These are phyloP conservation scores for Pyricularia grisea DNA, from an alignment of 2,329 filamentous ascomycete species.

Conservation along the genomic window DNA sequence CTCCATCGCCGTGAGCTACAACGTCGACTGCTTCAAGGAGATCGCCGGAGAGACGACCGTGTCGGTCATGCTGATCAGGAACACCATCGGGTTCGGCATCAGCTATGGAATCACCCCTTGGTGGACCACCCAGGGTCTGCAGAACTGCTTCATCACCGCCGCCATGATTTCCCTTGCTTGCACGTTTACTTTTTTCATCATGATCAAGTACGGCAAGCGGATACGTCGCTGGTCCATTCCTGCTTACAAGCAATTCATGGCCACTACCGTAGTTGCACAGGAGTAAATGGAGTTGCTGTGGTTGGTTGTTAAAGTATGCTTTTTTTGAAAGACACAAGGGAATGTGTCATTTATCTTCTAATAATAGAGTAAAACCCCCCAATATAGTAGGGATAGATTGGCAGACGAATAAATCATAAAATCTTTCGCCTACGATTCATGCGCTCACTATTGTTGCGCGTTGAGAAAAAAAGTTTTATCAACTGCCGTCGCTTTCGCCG, in stretches of 20 bases:
- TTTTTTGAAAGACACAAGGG: neutral
- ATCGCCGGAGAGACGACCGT: slow-evolving; percentile 14
- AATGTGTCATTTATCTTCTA: neutral
- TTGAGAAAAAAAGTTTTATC: no score
- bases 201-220: slow-evolving; percentile 20
- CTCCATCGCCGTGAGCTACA: slow-evolving; percentile 28
- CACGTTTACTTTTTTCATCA: slow-evolving; percentile 17
- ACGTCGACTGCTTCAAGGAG: slow-evolving; percentile 29
- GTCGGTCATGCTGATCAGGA: slow-evolving; percentile 17
- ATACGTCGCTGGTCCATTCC: slow-evolving; percentile 10
- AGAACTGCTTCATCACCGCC: slow-evolving; percentile 22
- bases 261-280: slow-evolving; percentile 4
- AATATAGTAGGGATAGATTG: neutral
- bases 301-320: neutral
- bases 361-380: neutral
- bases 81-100: slow-evolving; percentile 18
- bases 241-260: slow-evolving; percentile 6
- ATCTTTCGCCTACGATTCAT: neutral
- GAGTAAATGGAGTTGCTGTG: neutral
- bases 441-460: no score
- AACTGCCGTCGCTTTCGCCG: no score
- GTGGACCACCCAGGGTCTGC: slow-evolving; percentile 19
- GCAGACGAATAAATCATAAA: neutral
- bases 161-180: slow-evolving; percentile 19
- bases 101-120: slow-evolving; percentile 24